Evolutionary conservation across 257 asterid genomes (phyloP).

Genomic region (Solanum sitiens): DNA sequence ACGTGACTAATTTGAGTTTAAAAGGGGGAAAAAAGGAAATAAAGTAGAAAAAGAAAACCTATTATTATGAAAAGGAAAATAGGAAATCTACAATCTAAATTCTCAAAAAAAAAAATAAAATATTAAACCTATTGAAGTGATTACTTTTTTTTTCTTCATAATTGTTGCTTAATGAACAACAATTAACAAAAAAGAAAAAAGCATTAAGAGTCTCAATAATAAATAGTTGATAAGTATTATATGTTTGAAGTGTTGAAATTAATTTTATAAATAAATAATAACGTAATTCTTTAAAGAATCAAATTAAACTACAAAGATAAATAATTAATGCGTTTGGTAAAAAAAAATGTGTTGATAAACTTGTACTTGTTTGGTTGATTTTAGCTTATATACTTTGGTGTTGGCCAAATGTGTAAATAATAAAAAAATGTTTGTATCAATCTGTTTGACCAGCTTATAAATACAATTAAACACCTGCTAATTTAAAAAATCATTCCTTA

Average conservation of each 20-base stretch:
- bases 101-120: too few relatives aligned
- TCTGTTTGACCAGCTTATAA: not conserved
- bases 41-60: not conserved
- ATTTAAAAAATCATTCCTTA: not conserved
- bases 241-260: not conserved
- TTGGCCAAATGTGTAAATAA: not conserved
- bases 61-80: not conserved
- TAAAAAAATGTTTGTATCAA: not conserved
- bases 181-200: not conserved
- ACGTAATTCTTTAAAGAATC: not conserved
- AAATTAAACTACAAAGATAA: not conserved
- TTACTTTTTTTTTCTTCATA: not conserved
- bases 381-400: not conserved
- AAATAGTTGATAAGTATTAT: not conserved
- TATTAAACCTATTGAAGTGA: not conserved
- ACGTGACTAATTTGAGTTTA: not conserved
- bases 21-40: not conserved
- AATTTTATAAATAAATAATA: not conserved
- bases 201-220: not conserved
- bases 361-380: not conserved
- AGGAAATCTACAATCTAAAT: not conserved
- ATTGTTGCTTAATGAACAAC: not conserved
- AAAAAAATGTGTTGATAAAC: not conserved
- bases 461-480: not conserved
- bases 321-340: not conserved